These are phyloP conservation scores for Alternaria novae-zelandiae DNA, from an alignment of 2,329 filamentous ascomycete species.

Conservation along the genomic window DNA sequence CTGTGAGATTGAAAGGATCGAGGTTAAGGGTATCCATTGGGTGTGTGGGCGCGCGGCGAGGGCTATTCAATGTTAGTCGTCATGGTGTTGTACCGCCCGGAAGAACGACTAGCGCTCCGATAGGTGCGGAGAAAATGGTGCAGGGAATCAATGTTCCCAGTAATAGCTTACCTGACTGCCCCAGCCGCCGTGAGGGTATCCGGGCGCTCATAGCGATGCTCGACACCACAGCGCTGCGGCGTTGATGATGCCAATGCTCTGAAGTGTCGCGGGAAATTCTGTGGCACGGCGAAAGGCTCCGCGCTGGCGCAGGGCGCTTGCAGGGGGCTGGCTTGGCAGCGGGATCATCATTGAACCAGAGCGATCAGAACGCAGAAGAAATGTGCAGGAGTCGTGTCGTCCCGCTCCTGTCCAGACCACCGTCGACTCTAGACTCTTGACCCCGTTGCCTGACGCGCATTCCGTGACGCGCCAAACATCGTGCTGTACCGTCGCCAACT, in stretches of 20 bases:
- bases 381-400: conserved; percentile 14
- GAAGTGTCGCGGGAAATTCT: conserved; percentile 22
- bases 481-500: neutral
- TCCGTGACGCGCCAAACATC: neutral
- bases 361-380: conserved; percentile 19
- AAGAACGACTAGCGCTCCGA: neutral
- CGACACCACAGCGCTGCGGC: conserved; percentile 30
- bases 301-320: conserved; percentile 5
- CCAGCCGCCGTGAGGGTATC: conserved; percentile 67
- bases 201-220: conserved; percentile 67
- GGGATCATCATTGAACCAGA: conserved; percentile 18
- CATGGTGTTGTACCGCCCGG: neutral
- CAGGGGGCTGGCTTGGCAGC: conserved; percentile 18
- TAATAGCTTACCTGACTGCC: conserved; percentile 62
- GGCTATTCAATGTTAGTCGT: conserved; percentile 24
- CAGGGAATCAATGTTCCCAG: neutral
- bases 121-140: neutral
- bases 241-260: conserved; percentile 21
- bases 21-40: conserved; percentile 16
- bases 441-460: conserved; percentile 1
- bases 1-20: conserved; percentile 21
- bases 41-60: conserved; percentile 29
- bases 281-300: conserved; percentile 13
- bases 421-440: neutral
- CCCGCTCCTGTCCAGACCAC: conserved; percentile 1